Base-by-base conservation (phyloP, 176 grass and related monocot species). In the Luzula sylvatica region DNA sequence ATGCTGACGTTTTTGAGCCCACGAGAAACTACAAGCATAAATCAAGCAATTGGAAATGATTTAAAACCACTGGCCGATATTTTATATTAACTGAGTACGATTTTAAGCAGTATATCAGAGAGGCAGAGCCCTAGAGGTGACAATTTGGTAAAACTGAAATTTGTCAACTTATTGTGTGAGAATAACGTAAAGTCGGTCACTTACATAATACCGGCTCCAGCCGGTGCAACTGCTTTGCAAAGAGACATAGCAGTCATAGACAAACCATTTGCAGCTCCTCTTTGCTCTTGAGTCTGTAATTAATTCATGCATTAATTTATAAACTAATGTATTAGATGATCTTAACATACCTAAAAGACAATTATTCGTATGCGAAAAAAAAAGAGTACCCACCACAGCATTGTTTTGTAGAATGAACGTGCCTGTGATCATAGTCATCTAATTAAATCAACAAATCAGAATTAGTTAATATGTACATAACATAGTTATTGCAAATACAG, bases 201-300 rank as follows among this genome's bases (percentile, higher is more conserved):
- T 76, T 62, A 95, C 90, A 88, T 40, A 26, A 61, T 22, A 49
- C 88, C 88, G 25, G 48, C 88, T 5, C 28, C 72, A 13, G 79
- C 88, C 14, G 83, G 83, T 55, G 83, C 89, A 25, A 58, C 45
- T 35, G 80, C 77, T 67, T 95, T 88, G 53, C 77, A 88, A 30
- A 95, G 26, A 27, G 89, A 95, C 73, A 88, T 84, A 13, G 38
- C 58, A 15, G 70, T 88, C 57, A 87, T 82, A 27, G 83, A 65
- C 61, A 88, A 75, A 13, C 89, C 83, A 69, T 95, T 88, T 60
- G 89, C 89, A 62, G 89, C 74, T 7, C 89, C 89, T 43, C 89
- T 81, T 65, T 95, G 89, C 7, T 74, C 73, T 67, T 95, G 89
- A 65, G 72, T 66, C 83, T 88, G 62, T 11, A 12, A 32, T 50